A percentile compares a stretch with the other conserved stretches of the same genome.
Conservation (phyloP, 495 filamentous ascomycete genomes). For the Clohesyomyces aquaticus region DNA sequence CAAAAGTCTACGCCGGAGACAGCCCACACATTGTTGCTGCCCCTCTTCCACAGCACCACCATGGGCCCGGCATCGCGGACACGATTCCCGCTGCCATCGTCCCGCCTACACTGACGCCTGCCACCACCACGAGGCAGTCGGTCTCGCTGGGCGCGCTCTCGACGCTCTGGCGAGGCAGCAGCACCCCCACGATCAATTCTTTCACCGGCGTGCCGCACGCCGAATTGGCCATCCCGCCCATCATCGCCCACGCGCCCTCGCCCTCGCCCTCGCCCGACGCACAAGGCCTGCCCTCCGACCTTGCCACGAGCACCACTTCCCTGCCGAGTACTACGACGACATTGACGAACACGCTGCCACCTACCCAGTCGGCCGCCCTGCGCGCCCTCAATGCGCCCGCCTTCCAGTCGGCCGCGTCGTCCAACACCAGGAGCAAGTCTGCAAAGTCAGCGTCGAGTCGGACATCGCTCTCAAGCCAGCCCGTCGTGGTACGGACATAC, state of each 20-base stretch:
- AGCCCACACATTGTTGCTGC: slow-evolving; percentile 11
- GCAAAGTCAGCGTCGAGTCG: slow-evolving; percentile 38
- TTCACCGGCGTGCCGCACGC: not conserved
- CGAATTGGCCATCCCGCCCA: slow-evolving; percentile 19
- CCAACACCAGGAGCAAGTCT: slow-evolving; percentile 29
- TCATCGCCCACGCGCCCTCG: slow-evolving; percentile 37
- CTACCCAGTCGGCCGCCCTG: slow-evolving; percentile 37
- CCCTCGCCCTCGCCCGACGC: slow-evolving; percentile 36
- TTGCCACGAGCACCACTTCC: slow-evolving; percentile 29
- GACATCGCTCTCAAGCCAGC: slow-evolving; percentile 40
- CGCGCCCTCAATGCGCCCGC: slow-evolving; percentile 40
- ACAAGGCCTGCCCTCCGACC: slow-evolving; percentile 31
- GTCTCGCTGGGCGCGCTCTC: slow-evolving; percentile 37
- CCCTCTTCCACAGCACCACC: slow-evolving; percentile 12
- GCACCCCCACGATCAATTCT: slow-evolving; percentile 7
- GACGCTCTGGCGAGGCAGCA: slow-evolving; percentile 31
- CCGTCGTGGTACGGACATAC: slow-evolving; percentile 46
- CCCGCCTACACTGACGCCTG: slow-evolving; percentile 36
- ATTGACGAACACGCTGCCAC: slow-evolving; percentile 33
- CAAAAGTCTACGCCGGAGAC: slow-evolving; percentile 11
- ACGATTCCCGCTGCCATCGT: slow-evolving; percentile 15
- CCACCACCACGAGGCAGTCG: slow-evolving; percentile 34
- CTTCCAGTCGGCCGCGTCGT: slow-evolving; percentile 36
- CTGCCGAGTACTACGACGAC: slow-evolving; percentile 34
- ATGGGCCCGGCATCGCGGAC: slow-evolving; percentile 30